phyloP scores from a whole-genome alignment of 2,329 filamentous ascomycete genomes.

The Penicillium sp. region DNA sequence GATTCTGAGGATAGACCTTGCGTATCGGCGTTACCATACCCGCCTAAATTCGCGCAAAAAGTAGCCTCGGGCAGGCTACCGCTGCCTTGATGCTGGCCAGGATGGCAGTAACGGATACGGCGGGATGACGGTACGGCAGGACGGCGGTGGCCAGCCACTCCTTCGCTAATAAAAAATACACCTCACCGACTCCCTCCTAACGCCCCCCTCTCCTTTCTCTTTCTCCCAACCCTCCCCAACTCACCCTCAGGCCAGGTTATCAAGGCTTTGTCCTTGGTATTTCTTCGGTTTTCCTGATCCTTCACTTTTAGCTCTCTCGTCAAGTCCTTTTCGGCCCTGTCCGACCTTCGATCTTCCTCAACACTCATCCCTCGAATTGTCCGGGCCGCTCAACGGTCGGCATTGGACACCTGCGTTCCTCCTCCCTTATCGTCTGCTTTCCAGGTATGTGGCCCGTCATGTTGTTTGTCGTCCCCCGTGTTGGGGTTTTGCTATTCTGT shows the following conservation, averaged over 20 bases:
- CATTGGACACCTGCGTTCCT: slow-evolving; percentile 17
- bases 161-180: slow-evolving; percentile 27
- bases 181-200: slow-evolving; percentile 29
- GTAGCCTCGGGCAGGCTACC: slow-evolving; percentile 6
- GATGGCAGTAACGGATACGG: neutral
- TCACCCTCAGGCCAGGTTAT: slow-evolving; percentile 14
- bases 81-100: neutral
- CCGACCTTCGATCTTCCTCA: neutral
- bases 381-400: slow-evolving; percentile 19
- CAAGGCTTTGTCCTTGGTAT: slow-evolving; percentile 31
- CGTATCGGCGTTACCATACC: slow-evolving; percentile 8
- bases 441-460: slow-evolving; percentile 3
- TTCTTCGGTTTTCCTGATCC: slow-evolving; percentile 5
- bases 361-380: slow-evolving; percentile 1
- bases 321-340: slow-evolving; percentile 3
- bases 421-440: neutral
- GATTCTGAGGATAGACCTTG: neutral
- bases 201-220: slow-evolving; percentile 18
- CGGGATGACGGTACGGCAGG: neutral
- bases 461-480: neutral
- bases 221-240: slow-evolving; percentile 11
- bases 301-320: neutral
- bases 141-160: slow-evolving; percentile 15
- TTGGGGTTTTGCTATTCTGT: neutral
- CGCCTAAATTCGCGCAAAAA: slow-evolving; percentile 5